These are phyloP conservation scores for Boletus rex-veris DNA, from an alignment of 768 basidiomycete genomes.

Conservation along the genomic window DNA sequence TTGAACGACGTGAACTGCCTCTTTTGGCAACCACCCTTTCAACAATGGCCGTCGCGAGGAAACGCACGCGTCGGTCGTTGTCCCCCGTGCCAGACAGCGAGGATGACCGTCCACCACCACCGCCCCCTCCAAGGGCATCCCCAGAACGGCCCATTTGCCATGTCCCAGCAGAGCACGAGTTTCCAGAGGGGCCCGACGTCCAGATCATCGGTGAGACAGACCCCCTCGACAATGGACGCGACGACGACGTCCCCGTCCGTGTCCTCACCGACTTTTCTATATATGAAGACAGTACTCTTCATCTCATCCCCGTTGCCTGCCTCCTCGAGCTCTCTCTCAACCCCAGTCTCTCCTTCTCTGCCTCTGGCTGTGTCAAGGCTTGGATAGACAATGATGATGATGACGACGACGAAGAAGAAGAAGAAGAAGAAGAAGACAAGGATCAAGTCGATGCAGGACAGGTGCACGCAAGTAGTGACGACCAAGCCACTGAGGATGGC, in stretches of 20 bases:
- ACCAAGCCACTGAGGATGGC: constrained; percentile 5
- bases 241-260: constrained; percentile 52
- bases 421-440: constrained; percentile 16
- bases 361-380: constrained; percentile 38
- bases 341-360: constrained; percentile 29
- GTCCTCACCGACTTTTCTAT: constrained; percentile 51
- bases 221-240: constrained; percentile 22
- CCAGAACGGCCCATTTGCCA: constrained; percentile 13
- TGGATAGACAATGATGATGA: constrained; percentile 35
- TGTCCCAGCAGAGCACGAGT: constrained; percentile 26
- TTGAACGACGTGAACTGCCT: not conserved
- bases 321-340: constrained; percentile 34
- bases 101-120: constrained; percentile 5
- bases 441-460: constrained; percentile 22
- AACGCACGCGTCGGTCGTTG: constrained; percentile 24
- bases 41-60: constrained; percentile 22
- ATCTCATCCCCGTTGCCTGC: constrained; percentile 40
- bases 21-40: not conserved
- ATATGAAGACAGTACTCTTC: constrained; percentile 39
- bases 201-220: constrained; percentile 43
- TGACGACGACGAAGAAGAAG: constrained; percentile 23
- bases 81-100: constrained; percentile 19
- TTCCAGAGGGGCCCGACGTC: constrained; percentile 40
- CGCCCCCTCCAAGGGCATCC: constrained; percentile 6
- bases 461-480: not conserved